Conservation (phyloP, 192 early-diverging fungal genomes). For the Chytriomyces sp. region DNA sequence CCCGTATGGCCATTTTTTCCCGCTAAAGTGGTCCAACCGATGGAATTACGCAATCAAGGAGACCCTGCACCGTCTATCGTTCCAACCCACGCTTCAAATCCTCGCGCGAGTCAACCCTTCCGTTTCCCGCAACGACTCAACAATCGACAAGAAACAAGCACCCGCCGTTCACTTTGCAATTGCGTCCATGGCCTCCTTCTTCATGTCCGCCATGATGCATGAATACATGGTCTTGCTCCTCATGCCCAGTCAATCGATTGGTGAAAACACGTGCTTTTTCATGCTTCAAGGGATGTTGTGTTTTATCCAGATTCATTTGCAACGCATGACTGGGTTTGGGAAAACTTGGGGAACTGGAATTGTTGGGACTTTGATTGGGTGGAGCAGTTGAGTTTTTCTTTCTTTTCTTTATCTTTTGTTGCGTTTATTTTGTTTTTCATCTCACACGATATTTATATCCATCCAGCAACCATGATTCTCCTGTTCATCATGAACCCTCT, state of each 20-base stretch:
- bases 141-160: neutral
- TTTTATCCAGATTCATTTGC: neutral
- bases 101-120: neutral
- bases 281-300: conserved; percentile 11
- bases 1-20: no score
- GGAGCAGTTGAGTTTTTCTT: conserved; percentile 6
- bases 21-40: conserved; percentile 3
- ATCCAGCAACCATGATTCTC: neutral
- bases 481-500: conserved; percentile 3
- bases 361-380: neutral
- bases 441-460: no score
- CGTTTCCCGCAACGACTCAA: neutral
- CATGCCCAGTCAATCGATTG: neutral
- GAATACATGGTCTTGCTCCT: conserved; percentile 17
- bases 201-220: conserved; percentile 19
- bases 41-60: conserved; percentile 20
- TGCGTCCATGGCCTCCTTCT: conserved; percentile 5
- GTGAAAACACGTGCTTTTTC: conserved; percentile 20
- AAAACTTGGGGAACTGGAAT: conserved; percentile 6
- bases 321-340: conserved; percentile 11
- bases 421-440: no score
- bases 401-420: no score
- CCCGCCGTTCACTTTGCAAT: neutral
- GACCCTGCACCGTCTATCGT: neutral
- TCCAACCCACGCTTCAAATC: neutral